Evolutionary conservation across 805 yeast species (phyloP).

Genomic region (Nakazawaea holstii): DNA sequence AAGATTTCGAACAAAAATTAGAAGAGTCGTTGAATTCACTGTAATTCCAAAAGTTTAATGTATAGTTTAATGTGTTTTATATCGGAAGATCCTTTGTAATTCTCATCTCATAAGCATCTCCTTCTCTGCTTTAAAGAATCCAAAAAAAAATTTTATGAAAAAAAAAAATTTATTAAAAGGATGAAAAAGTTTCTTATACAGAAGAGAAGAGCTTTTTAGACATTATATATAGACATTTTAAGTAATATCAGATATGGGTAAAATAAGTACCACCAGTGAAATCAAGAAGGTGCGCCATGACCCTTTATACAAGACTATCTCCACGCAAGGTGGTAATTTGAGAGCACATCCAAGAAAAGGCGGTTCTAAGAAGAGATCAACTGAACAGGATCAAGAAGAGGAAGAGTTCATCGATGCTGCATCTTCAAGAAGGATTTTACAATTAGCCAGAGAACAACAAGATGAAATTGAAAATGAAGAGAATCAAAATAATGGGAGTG

Average conservation of each 20-base stretch:
- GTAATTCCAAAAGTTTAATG: background rate
- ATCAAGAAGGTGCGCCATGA: constrained; percentile 65
- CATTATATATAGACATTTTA: background rate
- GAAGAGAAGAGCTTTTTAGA: background rate
- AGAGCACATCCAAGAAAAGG: constrained; percentile 34
- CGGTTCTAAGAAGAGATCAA: constrained; percentile 18
- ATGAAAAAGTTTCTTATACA: background rate
- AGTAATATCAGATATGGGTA: constrained; percentile 56
- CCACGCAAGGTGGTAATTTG: constrained; percentile 69
- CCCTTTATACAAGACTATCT: constrained; percentile 74
- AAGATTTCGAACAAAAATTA: constrained; percentile 37
- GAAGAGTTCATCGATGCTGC: constrained; percentile 75
- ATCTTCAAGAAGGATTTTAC: constrained; percentile 78
- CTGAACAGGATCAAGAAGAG: constrained; percentile 39
- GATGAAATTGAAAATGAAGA: constrained; percentile 80
- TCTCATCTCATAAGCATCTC: no score
- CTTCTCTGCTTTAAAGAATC: background rate
- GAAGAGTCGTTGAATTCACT: constrained; percentile 4
- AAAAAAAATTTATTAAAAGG: background rate
- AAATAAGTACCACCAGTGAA: constrained; percentile 42
- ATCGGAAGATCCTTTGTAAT: background rate
- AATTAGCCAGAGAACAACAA: constrained; percentile 89
- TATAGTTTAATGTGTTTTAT: background rate
- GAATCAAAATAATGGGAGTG: constrained; percentile 21
- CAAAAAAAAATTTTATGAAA: background rate